phyloP scores from a whole-genome alignment of 108 stramenopile species.

The Epipyxis sp. region DNA sequence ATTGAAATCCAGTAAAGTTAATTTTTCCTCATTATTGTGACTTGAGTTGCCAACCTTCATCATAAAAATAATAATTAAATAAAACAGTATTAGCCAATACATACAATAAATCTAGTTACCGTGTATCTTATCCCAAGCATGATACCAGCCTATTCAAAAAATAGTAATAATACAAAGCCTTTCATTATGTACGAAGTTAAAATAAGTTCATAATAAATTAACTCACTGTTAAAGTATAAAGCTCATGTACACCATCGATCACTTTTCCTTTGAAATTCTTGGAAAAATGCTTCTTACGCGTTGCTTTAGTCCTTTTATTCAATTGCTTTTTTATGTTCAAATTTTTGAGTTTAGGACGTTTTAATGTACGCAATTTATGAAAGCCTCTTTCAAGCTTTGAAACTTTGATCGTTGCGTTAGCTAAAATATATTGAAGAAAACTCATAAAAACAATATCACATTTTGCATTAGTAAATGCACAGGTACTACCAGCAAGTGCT shows the following conservation, averaged over 20 bases:
- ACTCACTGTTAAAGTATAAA: constrained; percentile 84
- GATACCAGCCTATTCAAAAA: too few relatives aligned
- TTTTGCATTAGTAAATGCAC: neutral
- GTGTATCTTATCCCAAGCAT: constrained; percentile 90
- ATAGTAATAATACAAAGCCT: too few relatives aligned
- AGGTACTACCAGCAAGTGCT: neutral
- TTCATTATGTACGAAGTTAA: too few relatives aligned
- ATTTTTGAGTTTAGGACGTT: constrained; percentile 18
- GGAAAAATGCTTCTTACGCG: constrained; percentile 11
- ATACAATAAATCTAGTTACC: constrained; percentile 43
- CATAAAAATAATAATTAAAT: neutral
- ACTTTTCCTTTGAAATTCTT: constrained; percentile 61
- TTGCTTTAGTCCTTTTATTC: constrained; percentile 19
- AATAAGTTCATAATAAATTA: too few relatives aligned
- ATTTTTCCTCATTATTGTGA: neutral
- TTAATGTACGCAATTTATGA: constrained; percentile 10
- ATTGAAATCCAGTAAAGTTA: constrained; percentile 10
- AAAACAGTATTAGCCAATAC: neutral
- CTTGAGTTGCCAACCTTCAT: neutral
- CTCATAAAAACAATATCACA: neutral
- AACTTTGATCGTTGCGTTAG: constrained; percentile 23
- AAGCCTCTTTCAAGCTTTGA: constrained; percentile 19
- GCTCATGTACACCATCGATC: constrained; percentile 86
- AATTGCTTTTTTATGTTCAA: neutral
- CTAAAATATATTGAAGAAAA: neutral